Evolutionary conservation across 441 rosid genomes (phyloP), one percentile per base, ranked within the genome.

Genomic region (Corymbia calophylla): DNA sequence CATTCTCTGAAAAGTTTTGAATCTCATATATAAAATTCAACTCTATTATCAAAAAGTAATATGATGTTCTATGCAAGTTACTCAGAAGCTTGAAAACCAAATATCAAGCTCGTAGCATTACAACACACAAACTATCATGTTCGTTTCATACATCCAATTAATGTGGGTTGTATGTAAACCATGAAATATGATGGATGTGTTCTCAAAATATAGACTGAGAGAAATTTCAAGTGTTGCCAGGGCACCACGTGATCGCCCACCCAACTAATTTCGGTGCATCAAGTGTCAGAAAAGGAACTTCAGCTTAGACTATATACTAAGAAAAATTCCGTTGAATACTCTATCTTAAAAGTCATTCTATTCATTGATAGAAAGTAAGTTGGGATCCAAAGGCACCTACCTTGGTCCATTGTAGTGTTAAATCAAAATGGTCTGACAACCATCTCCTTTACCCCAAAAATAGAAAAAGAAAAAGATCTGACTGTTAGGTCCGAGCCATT

Each of bases 81-180:
- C 12, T 66, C 2, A 0, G 0, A 5, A 14, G 18, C 7, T 31
- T 31, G 1, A 19, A 66, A 66, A 17, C 19, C 23, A 17, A 0
- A 31, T 31, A 29, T 17, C 17, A 16, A 0, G 29, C 32, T 39
- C 1, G 0, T 66, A 4, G 73, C 19, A 66, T 31, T 1, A 66
- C 0, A 14, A 9, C 17, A 8, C 73, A 8, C 3, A 0, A 1
- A 66, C 23, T 66, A 4, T 66, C 19, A 66, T 66, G 19, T 66
- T 18, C 6, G 8, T 18, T 21, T 19, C 25, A 19, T 55, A 55
- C 58, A 6, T 19, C 58, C 58, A 55, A 55, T 7, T 55, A 55
- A 55, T 55, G 58, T 55, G 21, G 58, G 8, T 18, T 54, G 53
- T 21, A 17, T 54, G 23, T 7, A 18, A 53, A 14, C 13, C 17